Evolutionary conservation across 2,329 filamentous ascomycete species (phyloP), one percentile per base, ranked within the genome.

Genomic region (Huntiella abstrusa): DNA sequence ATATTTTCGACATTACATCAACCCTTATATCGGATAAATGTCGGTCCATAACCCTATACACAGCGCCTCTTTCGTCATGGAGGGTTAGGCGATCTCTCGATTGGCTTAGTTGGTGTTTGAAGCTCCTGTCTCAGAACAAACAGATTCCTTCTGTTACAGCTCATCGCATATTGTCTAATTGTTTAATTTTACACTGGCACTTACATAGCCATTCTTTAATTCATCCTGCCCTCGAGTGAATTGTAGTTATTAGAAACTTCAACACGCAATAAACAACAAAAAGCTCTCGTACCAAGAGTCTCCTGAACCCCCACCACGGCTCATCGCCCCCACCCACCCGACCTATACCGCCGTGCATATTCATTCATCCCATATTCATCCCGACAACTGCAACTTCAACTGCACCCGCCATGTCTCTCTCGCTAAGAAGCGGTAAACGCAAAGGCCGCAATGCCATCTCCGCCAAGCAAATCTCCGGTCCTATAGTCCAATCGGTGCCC

Each of bases 391-490:
- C 22, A 17, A 46, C 28, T 11, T 3, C 22, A 17, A 46, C 39
- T 10, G 33, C 17, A 8, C 49, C 41, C 57, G 56, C 48, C 54
- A 79, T 79, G 74, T 75, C 73, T 11, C 73, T 78, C 53, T 80
- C 76, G 49, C 67, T 80, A 48, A 68, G 76, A 35, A 77, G 67
- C 58, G 72, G 71, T 22, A 58, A 64, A 47, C 78, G 77, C 60
- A 65, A 75, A 54, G 77, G 76, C 56, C 70, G 74, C n/a, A 73
- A 73, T 13, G 63, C 64, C 48, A 78, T 79, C 57, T 77, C 73
- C 57, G 70, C 74, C 22, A 66, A 67, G 52, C 73, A 78, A 58
- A 79, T 80, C 53, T 78, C 75, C 3, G 68, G 62, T 32, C 75
- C 75, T 15, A 70, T 78, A 51, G 62, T 64, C 11, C 70, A 73